Percentiles rank a stretch among this genome's conserved stretches.
Conservation (phyloP, 441 rosid species). For the Erysimum cheiri region DNA sequence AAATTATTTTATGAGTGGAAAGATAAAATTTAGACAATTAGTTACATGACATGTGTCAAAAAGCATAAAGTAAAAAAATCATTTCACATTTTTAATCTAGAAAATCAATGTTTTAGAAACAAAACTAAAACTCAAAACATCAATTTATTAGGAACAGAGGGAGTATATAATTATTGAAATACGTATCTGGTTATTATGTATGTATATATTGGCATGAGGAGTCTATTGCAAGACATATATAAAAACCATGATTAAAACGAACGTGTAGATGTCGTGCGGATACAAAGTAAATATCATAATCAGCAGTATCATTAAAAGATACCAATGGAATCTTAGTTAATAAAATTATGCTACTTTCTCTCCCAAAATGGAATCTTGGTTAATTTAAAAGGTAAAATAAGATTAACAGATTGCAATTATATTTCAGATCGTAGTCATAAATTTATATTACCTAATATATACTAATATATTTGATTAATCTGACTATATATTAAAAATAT, state of each 20-base stretch:
- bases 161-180: conserved; percentile 7
- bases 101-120: no score
- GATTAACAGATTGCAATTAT: conserved; percentile 11
- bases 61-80: no score
- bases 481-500: background rate
- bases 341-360: conserved; percentile 20
- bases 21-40: no score
- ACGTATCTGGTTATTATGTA: background rate
- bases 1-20: no score
- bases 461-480: background rate
- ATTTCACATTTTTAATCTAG: no score
- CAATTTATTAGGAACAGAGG: no score
- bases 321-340: conserved; percentile 32
- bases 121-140: no score
- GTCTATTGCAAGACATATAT: conserved; percentile 15
- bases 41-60: no score
- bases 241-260: conserved; percentile 35
- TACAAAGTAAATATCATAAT: conserved; percentile 34
- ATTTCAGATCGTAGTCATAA: conserved; percentile 3
- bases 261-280: conserved; percentile 42
- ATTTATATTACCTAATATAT: background rate
- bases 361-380: conserved; percentile 24
- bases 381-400: background rate
- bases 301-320: conserved; percentile 24
- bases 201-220: background rate